These are phyloP conservation scores for Yarrowia hollandica DNA, from an alignment of 805 yeast genomes.

Conservation along the genomic window DNA sequence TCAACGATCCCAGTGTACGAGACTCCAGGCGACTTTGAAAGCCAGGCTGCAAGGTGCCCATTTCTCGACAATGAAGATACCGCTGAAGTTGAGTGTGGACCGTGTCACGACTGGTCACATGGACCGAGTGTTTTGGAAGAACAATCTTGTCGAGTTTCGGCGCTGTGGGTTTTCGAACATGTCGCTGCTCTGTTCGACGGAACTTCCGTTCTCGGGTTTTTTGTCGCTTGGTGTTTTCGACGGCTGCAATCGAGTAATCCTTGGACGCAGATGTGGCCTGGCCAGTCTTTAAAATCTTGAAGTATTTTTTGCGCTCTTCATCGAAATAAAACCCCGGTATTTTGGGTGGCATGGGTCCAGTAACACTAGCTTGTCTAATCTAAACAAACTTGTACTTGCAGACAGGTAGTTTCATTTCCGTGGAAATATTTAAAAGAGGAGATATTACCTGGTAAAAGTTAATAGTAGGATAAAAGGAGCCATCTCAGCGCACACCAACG, in stretches of 20 bases:
- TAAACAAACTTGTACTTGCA: too few relatives aligned
- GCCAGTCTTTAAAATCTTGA: constrained; percentile 35
- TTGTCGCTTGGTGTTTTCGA: constrained; percentile 32
- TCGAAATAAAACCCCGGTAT: constrained; percentile 36
- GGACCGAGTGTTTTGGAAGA: constrained; percentile 7
- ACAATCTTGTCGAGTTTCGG: constrained; percentile 28
- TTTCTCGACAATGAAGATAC: constrained; percentile 4
- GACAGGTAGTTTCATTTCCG: too few relatives aligned
- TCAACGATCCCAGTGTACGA: background rate
- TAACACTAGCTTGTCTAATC: background rate
- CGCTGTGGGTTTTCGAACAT: constrained; percentile 5
- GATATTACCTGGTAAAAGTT: too few relatives aligned
- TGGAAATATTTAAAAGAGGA: too few relatives aligned
- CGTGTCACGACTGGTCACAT: constrained; percentile 30
- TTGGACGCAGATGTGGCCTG: constrained; percentile 34
- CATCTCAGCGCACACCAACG: too few relatives aligned
- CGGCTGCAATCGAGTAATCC: constrained; percentile 34
- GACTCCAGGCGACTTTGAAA: background rate
- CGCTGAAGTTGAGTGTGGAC: constrained; percentile 24
- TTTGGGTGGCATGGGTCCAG: constrained; percentile 26
- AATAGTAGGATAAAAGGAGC: too few relatives aligned
- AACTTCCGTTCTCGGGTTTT: constrained; percentile 20
- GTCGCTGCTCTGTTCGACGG: constrained; percentile 15
- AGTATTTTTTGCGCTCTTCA: constrained; percentile 36
- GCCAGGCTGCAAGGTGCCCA: constrained; percentile 10